Evolutionary conservation across 768 basidiomycete species (phyloP), one percentile per base, ranked within the genome.

Genomic region (Amanita exitialis): DNA sequence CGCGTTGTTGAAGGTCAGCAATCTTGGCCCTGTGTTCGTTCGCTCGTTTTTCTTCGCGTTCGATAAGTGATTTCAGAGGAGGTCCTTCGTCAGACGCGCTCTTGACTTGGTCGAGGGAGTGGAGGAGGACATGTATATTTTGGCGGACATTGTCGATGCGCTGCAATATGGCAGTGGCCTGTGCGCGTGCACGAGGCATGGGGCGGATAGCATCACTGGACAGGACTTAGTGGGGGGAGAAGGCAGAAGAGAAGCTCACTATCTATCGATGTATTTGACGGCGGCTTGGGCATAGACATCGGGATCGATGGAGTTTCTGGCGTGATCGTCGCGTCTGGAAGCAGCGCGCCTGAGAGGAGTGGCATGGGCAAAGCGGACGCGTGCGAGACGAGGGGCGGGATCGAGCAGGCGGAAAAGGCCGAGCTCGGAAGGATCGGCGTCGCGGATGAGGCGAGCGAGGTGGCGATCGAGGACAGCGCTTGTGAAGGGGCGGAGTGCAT

Each of bases 271-370:
- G 58, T 82, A 88, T 64, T 82, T 87, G 54, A 86, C 61, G 0
- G 88, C 86, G 7, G 88, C 88, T 53, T 79, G 71, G 0, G 80
- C 83, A 62, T 87, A 89, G 12, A 86, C 72, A 62, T 89, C 86
- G 5, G 87, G 86, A 20, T 86, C 82, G 6, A 76, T 67, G 18
- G 81, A 80, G 39, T 57, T 53, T 38, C 69, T 67, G 34, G 63
- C 59, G 15, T 66, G 64, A 49, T 69, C 70, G 39, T 70, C 69
- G 47, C 66, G 71, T 58, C 64, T 74, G 32, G 59, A 56, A 4
- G 66, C 59, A 21, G 63, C 68, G 51, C 72, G 78, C 47, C 75
- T 72, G 37, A 87, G 73, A 10, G 86, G 87, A 0, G 87, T 88
- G 1, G 87, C 83, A 5, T 80, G 82, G 42, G 74, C 68, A 58